A percentile compares a stretch with the other conserved stretches of the same genome.
Conservation (phyloP, 176 grass and related monocot genomes). For the Eremochloa ophiuroides region DNA sequence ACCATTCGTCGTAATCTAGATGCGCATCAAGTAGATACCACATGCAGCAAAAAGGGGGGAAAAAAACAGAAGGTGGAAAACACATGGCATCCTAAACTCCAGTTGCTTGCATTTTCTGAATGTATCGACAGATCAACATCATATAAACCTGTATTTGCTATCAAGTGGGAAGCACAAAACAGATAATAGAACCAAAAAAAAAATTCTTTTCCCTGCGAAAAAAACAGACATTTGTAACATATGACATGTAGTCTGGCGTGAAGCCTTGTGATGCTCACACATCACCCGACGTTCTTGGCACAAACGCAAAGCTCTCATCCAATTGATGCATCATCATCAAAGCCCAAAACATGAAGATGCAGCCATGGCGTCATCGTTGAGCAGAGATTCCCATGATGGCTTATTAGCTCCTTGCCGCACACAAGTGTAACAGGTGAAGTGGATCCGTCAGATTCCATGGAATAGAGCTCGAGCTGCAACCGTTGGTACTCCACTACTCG, state of each 20-base stretch:
- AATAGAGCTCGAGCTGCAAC: not conserved
- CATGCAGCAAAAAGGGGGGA: not conserved
- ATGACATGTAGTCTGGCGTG: not conserved
- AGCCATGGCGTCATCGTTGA: not conserved
- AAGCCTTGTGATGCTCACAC: slow-evolving; percentile 10
- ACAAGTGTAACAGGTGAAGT: slow-evolving; percentile 21
- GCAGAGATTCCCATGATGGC: slow-evolving; percentile 30
- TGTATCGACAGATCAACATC: not conserved
- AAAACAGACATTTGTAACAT: not conserved
- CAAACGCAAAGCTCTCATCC: slow-evolving; percentile 30
- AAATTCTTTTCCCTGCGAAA: not conserved
- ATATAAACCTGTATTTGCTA: not conserved
- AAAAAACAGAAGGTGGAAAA: not conserved
- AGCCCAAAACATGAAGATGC: not conserved
- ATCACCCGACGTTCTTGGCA: slow-evolving; percentile 25
- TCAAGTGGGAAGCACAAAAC: not conserved
- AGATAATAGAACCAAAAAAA: not conserved
- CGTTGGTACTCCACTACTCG: not conserved
- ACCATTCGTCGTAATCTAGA: not conserved
- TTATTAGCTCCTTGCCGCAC: not conserved
- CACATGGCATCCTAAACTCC: not conserved
- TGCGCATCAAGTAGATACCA: not conserved
- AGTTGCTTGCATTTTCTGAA: not conserved
- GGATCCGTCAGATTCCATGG: slow-evolving; percentile 30
- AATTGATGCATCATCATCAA: not conserved